Evolutionary conservation across 208 protist genomes (phyloP), one percentile per base, ranked within the genome.

Genomic region (Acanthamoeba culbertsoni): DNA sequence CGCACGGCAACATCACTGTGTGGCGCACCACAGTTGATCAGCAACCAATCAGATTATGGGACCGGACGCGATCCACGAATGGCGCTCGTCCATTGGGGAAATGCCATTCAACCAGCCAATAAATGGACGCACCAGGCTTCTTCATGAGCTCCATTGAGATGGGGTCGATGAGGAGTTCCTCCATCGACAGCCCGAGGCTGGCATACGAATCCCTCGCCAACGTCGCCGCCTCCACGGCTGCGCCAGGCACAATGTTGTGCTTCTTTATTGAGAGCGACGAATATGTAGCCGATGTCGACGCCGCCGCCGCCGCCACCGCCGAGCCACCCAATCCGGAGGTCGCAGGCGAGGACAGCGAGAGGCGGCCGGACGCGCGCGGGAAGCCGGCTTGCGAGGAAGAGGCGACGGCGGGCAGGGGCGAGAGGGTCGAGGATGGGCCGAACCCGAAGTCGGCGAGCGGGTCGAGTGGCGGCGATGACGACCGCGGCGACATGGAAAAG

Each of bases 101-200:
- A 14, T 59, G 51, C 14, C 23, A 59, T 59, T 59, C 23, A 59
- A 59, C 14, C 16, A 59, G 51, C 51, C 14, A 59, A 59, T 23
- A 23, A 14, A 23, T 59, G 23, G 5, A 37, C 37, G 28, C 0
- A 77, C 65, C 65, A 28, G 71, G 71, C 71, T 88, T 63, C 79
- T 88, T 63, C 79, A 88, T 88, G 79, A 88, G 45, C 79, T 88
- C 79, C 48, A 88, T 35, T 1, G 79, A 88, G 79, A 88, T 88
- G 33, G 79, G 79, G 16, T 88, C 79, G 51, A 65, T 63, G 51
- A 88, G 53, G 79, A 88, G 28, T 20, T 65, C 45, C 23, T 63
- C 79, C 79, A 88, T 82, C 3, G 71, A 82, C 14, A 7, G 71
- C 16, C 71, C 51, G 3, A 45, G 43, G 40, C 23, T 33, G n/a